These are phyloP conservation scores for Canavalia ensiformis DNA, from an alignment of 306 rosid species.

Conservation along the genomic window DNA sequence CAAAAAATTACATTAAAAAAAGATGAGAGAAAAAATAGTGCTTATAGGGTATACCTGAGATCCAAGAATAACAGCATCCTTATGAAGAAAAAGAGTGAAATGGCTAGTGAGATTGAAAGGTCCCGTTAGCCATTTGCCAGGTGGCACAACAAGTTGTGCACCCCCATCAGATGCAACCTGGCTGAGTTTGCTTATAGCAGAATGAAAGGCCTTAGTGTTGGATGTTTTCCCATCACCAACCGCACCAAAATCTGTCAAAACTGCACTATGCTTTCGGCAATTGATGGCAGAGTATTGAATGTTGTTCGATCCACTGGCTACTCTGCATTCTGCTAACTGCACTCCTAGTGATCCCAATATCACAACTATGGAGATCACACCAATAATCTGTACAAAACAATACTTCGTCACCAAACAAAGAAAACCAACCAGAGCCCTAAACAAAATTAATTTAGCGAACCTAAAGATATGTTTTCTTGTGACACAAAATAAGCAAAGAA, in stretches of 20 bases:
- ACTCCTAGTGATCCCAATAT: slow-evolving; percentile 42
- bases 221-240: slow-evolving; percentile 83
- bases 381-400: slow-evolving; percentile 42
- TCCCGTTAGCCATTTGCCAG: slow-evolving; percentile 84
- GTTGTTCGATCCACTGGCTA: too few relatives aligned
- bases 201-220: slow-evolving; percentile 69
- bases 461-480: too few relatives aligned
- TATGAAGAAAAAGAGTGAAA: slow-evolving; percentile 77
- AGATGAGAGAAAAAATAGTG: background rate
- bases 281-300: slow-evolving; percentile 46
- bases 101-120: slow-evolving; percentile 87
- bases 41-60: slow-evolving; percentile 58
- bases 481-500: too few relatives aligned
- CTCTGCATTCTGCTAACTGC: slow-evolving; percentile 46
- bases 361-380: background rate
- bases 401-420: background rate
- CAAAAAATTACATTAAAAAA: background rate
- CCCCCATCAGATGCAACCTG: slow-evolving; percentile 68
- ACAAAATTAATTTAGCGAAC: too few relatives aligned
- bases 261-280: slow-evolving; percentile 73
- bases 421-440: background rate
- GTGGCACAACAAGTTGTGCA: slow-evolving; percentile 68
- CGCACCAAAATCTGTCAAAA: slow-evolving; percentile 74
- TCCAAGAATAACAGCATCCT: slow-evolving; percentile 67
- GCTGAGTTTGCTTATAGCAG: slow-evolving; percentile 64